Evolutionary conservation across 768 basidiomycete species (phyloP).

Genomic region (Lactarius psammicola): DNA sequence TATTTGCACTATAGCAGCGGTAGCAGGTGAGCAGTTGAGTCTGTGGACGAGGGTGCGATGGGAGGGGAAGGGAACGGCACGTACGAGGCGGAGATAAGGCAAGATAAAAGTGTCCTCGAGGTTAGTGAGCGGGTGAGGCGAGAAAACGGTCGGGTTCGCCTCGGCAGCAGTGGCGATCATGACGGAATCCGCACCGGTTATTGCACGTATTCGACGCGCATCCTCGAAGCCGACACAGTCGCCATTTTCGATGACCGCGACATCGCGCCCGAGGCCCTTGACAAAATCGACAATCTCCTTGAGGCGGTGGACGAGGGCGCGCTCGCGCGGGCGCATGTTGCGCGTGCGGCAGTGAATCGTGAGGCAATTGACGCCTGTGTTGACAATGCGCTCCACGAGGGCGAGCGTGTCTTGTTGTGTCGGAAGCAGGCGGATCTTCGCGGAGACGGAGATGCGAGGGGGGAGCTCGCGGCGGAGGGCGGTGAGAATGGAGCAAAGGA

Average conservation of each 20-base stretch:
- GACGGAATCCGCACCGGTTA: constrained; percentile 88
- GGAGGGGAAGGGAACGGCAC: constrained; percentile 29
- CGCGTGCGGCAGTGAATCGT: constrained; percentile 96
- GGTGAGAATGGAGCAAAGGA: constrained; percentile 83
- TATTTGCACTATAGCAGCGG: constrained; percentile 56
- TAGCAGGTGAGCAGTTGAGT: background rate
- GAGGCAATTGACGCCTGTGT: constrained; percentile 83
- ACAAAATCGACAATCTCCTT: constrained; percentile 87
- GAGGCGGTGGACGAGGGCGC: constrained; percentile 74
- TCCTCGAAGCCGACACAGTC: constrained; percentile 83
- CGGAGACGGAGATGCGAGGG: constrained; percentile 80
- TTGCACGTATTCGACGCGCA: constrained; percentile 65
- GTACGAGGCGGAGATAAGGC: constrained; percentile 70
- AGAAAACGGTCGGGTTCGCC: constrained; percentile 87
- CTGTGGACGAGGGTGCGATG: background rate
- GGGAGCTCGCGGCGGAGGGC: constrained; percentile 73
- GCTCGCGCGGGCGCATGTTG: constrained; percentile 83
- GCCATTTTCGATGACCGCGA: constrained; percentile 94
- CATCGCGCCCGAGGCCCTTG: constrained; percentile 62
- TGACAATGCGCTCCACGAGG: constrained; percentile 84
- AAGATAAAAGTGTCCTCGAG: constrained; percentile 68
- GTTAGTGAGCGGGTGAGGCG: constrained; percentile 61
- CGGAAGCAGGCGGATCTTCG: constrained; percentile 88
- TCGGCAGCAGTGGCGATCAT: constrained; percentile 98
- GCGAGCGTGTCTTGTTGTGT: constrained; percentile 84